Base-by-base conservation (phyloP, 768 basidiomycete species). In the Lyophyllum shimeji region DNA sequence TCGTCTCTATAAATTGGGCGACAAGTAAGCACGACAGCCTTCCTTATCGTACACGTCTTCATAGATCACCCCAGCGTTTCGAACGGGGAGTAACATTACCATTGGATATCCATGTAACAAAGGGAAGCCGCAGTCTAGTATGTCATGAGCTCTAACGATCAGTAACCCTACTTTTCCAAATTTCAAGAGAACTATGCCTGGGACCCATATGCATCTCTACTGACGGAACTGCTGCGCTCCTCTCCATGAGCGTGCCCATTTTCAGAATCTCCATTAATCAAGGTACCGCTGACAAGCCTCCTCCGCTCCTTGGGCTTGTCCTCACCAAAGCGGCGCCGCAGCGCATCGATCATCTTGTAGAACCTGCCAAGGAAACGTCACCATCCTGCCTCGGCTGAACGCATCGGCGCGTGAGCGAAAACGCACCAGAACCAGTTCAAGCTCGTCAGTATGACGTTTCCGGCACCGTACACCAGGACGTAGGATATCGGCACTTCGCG, bases 361-460 rank as follows among this genome's bases (percentile, higher is more conserved):
- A 92, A 86, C 90, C 90, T 89, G n/a, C 17, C n/a, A n/a, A 46
- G 9, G n/a, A 57, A 13, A 46, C 7, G 23, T 40, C 3, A 46
- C 44, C 24, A 57, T 15, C 50, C 9, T 53, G 42, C 20, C 33
- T 42, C 6, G 39, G 13, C 27, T 21, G 27, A n/a, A 7, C 9
- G 11, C n/a, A 3, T 1, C 2, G 29, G 7, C 15, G 8, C 0
- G 2, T n/a, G 40, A 39, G 29, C 7, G 1, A 40, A 34, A 33
- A 70, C 80, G n/a, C 46, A 91, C 90, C 91, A 93, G 63, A 86
- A 77, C 78, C 85, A 85, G 69, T 95, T 95, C 21, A 95, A 74
- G 3, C 76, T 74, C 62, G 92, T 86, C 9, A 95, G 74, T 31
- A 84, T 64, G 31, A 89, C 54, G 63, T 90, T 92, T 17, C 85